Evolutionary conservation across 306 rosid species (phyloP), one percentile per base, ranked within the genome.

Genomic region (Lupinus albus): DNA sequence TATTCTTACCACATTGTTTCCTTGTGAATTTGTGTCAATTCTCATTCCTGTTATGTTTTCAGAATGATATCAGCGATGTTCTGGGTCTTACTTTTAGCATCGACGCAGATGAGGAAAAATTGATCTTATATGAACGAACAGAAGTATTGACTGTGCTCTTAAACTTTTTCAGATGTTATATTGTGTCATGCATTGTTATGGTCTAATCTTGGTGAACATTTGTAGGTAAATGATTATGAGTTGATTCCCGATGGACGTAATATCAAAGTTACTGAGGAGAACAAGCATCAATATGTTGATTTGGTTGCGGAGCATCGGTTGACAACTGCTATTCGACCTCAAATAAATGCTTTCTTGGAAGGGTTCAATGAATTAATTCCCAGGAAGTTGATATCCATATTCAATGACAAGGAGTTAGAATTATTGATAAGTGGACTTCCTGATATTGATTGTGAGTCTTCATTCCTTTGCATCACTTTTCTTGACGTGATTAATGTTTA

Each of bases 251-350:
- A 89, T 61, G 99, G 99, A 11, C 90, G 95, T 61, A 94, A 94
- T 84, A 88, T 70, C 25, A 94, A 94, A 82, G 99, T 94, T 30
- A 94, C 99, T 0, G 97, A 94, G 77, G 99, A 94, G 81, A 94
- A 94, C 55, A 94, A 94, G 82, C 89, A 94, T 84, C 84, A 85
- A 55, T 94, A 94, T 67, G 96, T 94, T 76, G 97, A 94, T 79
- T 69, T 94, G 70, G 91, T 94, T 59, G 95, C 85, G 10, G 99
- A 91, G 78, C 97, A 94, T 77, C 87, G 91, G 68, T 73, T 94
- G 78, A 94, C 99, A 61, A 94, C 99, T 15, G 99, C 99, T n/a
- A 94, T 94, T 74, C 92, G 97, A 51, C 99, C 99, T 70, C 99
- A 94, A 79, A 94, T 94, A 76, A 91, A 59, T 79, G 92, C 96